phyloP scores from a whole-genome alignment of 768 basidiomycete species.

The Amanita exitialis region DNA sequence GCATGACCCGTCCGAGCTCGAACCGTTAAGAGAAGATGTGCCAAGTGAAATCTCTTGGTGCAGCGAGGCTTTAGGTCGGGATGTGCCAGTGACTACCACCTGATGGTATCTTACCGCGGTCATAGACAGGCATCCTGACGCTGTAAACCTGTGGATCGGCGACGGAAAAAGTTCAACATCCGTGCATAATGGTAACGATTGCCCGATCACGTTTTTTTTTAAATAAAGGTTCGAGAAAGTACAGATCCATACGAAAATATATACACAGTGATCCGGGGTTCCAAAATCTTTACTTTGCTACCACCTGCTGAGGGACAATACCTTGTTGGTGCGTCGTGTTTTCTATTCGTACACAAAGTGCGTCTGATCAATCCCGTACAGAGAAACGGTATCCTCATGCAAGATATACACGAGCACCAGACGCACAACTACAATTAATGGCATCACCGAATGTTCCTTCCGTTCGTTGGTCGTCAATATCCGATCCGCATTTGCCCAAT shows the following conservation, averaged over 20 bases:
- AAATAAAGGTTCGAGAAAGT: neutral
- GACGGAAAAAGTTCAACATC: constrained; percentile 68
- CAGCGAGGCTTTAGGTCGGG: constrained; percentile 66
- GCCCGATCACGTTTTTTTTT: neutral
- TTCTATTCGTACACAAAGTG: neutral
- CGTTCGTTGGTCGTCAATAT: constrained; percentile 79
- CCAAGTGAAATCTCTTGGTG: constrained; percentile 66
- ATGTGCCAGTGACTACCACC: neutral
- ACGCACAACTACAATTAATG: constrained; percentile 18
- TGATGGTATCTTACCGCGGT: neutral
- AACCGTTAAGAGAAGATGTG: constrained; percentile 52
- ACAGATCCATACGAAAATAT: constrained; percentile 90
- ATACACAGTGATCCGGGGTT: constrained; percentile 77
- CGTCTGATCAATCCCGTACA: constrained; percentile 14
- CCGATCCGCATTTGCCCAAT: constrained; percentile 40
- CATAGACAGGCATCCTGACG: constrained; percentile 62
- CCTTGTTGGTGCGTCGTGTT: constrained; percentile 49
- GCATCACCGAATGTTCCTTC: constrained; percentile 23
- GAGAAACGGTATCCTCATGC: constrained; percentile 61
- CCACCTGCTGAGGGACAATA: constrained; percentile 88
- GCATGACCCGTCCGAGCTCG: constrained; percentile 46
- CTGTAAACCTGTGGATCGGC: constrained; percentile 92
- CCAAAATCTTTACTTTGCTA: constrained; percentile 78
- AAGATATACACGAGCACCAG: constrained; percentile 40
- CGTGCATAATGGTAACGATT: constrained; percentile 66